phyloP scores from a whole-genome alignment of 345 rosid species.

The Boechera divaricarpa region DNA sequence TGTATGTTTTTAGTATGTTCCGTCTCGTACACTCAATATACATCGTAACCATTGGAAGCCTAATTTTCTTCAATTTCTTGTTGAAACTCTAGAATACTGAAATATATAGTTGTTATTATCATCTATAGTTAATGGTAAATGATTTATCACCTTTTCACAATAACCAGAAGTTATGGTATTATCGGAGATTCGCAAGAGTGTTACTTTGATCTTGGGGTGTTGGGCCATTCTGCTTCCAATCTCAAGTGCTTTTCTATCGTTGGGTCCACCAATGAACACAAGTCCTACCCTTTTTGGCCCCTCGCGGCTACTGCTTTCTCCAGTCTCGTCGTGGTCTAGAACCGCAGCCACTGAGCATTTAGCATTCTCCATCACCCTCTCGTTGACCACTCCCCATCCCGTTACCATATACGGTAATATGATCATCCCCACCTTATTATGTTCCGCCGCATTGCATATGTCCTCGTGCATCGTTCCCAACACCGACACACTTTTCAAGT shows the following conservation, averaged over 20 bases:
- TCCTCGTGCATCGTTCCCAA: neutral
- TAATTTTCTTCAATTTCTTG: too few relatives aligned
- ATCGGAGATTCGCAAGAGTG: neutral
- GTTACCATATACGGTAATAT: neutral
- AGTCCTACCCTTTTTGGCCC: neutral
- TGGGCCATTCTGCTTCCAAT: neutral
- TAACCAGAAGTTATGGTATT: neutral
- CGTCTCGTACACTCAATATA: too few relatives aligned
- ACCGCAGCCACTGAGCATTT: neutral
- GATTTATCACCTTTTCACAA: neutral
- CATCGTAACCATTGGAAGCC: too few relatives aligned
- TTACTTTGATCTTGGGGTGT: neutral
- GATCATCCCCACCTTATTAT: neutral
- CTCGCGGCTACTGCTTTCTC: neutral
- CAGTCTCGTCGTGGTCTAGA: neutral
- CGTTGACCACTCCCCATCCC: neutral
- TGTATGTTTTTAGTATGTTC: neutral
- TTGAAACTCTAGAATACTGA: too few relatives aligned
- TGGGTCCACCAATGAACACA: neutral
- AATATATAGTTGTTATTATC: too few relatives aligned
- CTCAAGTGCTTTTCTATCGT: constrained; percentile 1
- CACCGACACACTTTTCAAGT: neutral
- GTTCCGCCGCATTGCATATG: neutral
- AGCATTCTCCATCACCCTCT: constrained; percentile 3
- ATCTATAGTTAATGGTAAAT: neutral